These are phyloP conservation scores for Scenedesmus sp. DNA, from an alignment of 163 green algal genomes.

Conservation along the genomic window DNA sequence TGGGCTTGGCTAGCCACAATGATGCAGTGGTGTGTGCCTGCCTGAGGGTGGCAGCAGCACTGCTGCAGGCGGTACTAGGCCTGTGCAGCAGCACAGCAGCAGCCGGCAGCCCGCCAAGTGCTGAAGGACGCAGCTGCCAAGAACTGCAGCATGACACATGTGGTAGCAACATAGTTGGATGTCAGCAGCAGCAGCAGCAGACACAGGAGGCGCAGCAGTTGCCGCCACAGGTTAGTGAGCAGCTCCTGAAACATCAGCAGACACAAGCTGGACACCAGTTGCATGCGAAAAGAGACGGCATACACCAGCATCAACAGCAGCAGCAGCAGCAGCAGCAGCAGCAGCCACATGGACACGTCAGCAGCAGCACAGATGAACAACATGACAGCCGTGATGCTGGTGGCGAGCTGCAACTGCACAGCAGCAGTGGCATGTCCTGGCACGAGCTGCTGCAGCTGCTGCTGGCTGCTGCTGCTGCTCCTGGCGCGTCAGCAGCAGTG, in stretches of 20 bases:
- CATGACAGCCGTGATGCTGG: not conserved
- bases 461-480: not conserved
- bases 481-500: not conserved
- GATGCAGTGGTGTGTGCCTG: not conserved
- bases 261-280: not conserved
- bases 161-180: not conserved
- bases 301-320: not conserved
- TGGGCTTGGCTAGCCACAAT: not conserved
- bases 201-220: not conserved
- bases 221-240: not conserved
- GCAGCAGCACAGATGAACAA: not conserved
- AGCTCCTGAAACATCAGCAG: not conserved
- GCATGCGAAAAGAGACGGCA: not conserved
- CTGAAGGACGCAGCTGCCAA: not conserved
- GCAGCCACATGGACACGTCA: not conserved
- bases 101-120: not conserved
- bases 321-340: not conserved
- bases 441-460: conserved; percentile 6
- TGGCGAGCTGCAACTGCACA: not conserved
- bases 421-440: not conserved
- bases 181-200: conserved; percentile 6
- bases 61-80: not conserved
- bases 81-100: not conserved
- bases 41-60: not conserved
- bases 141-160: not conserved